Base-by-base conservation (phyloP, 257 asterid species). In the Echium plantagineum region DNA sequence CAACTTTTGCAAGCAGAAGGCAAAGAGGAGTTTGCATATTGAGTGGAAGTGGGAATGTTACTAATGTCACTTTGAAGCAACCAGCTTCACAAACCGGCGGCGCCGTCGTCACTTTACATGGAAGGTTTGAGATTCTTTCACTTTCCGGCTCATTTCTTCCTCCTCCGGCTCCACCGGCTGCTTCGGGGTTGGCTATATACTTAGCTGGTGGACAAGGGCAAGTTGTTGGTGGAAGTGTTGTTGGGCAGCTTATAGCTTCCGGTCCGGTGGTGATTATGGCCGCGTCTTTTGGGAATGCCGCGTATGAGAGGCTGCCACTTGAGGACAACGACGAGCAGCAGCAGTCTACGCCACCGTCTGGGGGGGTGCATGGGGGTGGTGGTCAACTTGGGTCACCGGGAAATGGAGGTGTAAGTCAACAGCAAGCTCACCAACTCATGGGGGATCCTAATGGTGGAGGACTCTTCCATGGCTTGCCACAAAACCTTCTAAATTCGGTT, bases 241-340 rank as follows among this genome's bases (percentile, higher is more conserved):
- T 84, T 7, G 98, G 98, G 0, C 95, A 86, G 17, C 65, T 91
- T 2, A 15, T 82, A 31, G 90, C 98, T 1, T 78, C 95, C 2
- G 98, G 98, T 3, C 94, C 96, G 19, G 95, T 91, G 6, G 93
- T 88, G 38, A 81, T 91, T 7, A 85, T 91, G 94, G 95, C 98
- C 0, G 96, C 98, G 7, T 87, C 98, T 0, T 90, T 90, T 26
- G 94, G 96, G 0, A 90, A 90, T 65, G 98, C 96, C 1, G 98
- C 95, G 0, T 91, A 88, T 31, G 98, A 91, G 70, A 66, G 98
- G 62, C 81, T 91, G 48, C 98, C 98, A 15, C 68, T 88, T 20
- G 98, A 90, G 61, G 98, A 91, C 0, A 87, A 87, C 16, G 94
- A 87, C 48, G 61, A 70, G 6, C 66, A 72, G 21, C 16, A 12